These are phyloP conservation scores for Powellomyces hirtus DNA, from an alignment of 192 early-diverging fungal genomes.

Conservation along the genomic window DNA sequence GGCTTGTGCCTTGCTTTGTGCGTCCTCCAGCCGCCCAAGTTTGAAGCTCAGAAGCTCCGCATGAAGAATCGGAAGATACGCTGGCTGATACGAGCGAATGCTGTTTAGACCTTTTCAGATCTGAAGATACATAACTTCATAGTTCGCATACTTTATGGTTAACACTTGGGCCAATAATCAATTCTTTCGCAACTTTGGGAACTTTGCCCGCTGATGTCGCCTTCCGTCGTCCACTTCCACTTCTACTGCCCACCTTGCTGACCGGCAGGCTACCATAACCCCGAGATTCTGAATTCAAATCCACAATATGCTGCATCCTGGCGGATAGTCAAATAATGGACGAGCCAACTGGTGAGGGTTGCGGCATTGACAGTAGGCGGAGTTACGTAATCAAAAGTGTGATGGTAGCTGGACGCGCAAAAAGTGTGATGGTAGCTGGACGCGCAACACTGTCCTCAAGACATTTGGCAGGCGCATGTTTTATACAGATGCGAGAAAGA, in stretches of 20 bases:
- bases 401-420: too few relatives aligned
- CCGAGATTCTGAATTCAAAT: too few relatives aligned
- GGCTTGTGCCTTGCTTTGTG: not conserved
- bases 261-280: not conserved
- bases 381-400: too few relatives aligned
- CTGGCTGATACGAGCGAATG: not conserved
- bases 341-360: too few relatives aligned
- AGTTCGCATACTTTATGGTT: not conserved
- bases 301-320: too few relatives aligned
- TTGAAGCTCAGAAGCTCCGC: not conserved
- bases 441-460: too few relatives aligned
- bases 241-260: not conserved
- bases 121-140: not conserved
- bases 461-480: too few relatives aligned
- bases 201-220: not conserved
- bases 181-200: not conserved
- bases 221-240: not conserved
- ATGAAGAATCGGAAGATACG: not conserved
- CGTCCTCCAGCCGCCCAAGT: too few relatives aligned
- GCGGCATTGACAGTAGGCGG: too few relatives aligned
- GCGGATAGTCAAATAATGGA: too few relatives aligned
- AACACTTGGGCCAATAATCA: not conserved
- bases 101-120: not conserved
- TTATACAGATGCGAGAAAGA: too few relatives aligned
- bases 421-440: too few relatives aligned